Conservation (phyloP, 495 filamentous ascomycete genomes). For the Penicillium ucsense region DNA sequence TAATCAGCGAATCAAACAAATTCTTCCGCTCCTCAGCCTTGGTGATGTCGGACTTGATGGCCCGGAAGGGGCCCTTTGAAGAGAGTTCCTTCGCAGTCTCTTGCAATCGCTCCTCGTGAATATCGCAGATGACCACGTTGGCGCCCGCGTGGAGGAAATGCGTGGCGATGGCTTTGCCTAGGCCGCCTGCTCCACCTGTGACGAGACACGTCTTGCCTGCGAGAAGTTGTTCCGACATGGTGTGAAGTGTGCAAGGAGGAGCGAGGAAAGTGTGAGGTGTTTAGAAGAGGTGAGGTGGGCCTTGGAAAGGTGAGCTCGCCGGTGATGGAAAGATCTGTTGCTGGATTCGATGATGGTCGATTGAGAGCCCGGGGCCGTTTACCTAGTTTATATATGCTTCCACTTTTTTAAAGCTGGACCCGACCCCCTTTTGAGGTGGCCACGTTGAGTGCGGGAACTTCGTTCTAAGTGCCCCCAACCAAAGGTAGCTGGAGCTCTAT, state of each 20-base stretch:
- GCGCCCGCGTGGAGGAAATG: conserved; percentile 29
- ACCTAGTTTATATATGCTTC: too few species aligned
- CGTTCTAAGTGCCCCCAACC: too few species aligned
- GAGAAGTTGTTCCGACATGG: conserved; percentile 16
- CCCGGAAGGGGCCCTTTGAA: conserved; percentile 24
- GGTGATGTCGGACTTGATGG: conserved; percentile 34
- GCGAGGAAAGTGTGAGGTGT: not conserved
- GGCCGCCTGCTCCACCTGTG: conserved; percentile 33
- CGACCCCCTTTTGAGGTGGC: too few species aligned
- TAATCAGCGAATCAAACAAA: conserved; percentile 26
- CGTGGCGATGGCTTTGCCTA: conserved; percentile 34
- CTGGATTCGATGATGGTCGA: too few species aligned
- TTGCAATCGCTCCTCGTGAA: conserved; percentile 23
- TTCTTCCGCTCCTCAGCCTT: conserved; percentile 19
- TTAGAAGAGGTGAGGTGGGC: not conserved
- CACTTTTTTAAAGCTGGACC: too few species aligned
- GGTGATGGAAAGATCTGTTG: too few species aligned
- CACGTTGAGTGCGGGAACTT: too few species aligned
- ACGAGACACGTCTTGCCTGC: conserved; percentile 31
- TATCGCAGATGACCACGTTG: conserved; percentile 36
- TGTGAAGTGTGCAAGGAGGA: not conserved
- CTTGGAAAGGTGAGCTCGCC: not conserved
- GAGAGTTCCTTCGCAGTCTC: conserved; percentile 31
- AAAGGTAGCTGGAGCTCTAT: too few species aligned
- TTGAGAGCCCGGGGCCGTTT: too few species aligned